Percentiles rank a stretch among this genome's conserved stretches.
These are phyloP conservation scores for Cyclotella choctawhatcheeana DNA, from an alignment of 108 stramenopile species.

Conservation along the genomic window DNA sequence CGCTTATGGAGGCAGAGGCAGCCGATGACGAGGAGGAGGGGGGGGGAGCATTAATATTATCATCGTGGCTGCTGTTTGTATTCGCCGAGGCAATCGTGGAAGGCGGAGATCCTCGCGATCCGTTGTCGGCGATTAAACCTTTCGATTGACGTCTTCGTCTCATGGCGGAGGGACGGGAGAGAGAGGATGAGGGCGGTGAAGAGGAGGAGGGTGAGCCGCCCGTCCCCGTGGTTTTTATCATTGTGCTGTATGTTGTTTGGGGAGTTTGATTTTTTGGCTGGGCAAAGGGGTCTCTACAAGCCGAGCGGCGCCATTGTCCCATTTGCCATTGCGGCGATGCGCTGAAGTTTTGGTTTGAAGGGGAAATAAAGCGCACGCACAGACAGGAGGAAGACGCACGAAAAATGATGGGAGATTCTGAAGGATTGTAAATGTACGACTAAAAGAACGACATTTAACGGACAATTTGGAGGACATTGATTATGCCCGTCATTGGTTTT, in stretches of 20 bases:
- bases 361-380: too few relatives aligned
- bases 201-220: background rate
- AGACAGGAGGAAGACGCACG: too few relatives aligned
- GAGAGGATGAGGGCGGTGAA: background rate
- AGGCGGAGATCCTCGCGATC: background rate
- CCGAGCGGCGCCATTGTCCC: too few relatives aligned
- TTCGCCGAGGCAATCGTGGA: background rate
- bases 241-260: background rate
- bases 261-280: background rate
- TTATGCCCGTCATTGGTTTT: too few relatives aligned
- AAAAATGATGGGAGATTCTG: too few relatives aligned
- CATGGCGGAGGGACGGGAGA: too few relatives aligned
- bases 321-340: too few relatives aligned
- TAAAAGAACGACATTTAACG: too few relatives aligned
- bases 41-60: background rate
- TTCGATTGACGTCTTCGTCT: slow-evolving; percentile 9
- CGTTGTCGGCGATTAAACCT: slow-evolving; percentile 2
- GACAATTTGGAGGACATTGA: too few relatives aligned
- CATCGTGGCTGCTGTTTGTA: too few relatives aligned
- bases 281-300: background rate
- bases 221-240: slow-evolving; percentile 1
- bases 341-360: too few relatives aligned
- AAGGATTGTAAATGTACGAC: too few relatives aligned
- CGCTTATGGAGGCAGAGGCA: slow-evolving; percentile 52
- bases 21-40: background rate